Percentiles rank a stretch among this genome's conserved stretches.
Conservation (phyloP, 2,329 filamentous ascomycete genomes). For the Pseudogymnoascus sp. region DNA sequence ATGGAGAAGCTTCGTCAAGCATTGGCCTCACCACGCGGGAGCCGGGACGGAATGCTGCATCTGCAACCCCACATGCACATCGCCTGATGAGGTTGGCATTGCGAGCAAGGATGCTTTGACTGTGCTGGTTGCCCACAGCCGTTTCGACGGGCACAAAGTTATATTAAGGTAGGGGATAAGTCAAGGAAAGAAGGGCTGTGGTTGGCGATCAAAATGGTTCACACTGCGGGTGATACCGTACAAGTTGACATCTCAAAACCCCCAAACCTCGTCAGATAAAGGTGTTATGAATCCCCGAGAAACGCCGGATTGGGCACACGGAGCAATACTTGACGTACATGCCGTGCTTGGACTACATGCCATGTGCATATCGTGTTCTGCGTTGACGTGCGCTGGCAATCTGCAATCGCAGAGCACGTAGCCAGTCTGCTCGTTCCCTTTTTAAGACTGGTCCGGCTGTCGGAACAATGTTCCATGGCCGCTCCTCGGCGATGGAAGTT, state of each 20-base stretch:
- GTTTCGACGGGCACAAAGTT: constrained; percentile 3
- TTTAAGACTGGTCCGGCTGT: background rate
- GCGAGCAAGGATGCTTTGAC: background rate
- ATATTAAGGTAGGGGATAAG: constrained; percentile 5
- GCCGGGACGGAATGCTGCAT: constrained; percentile 7
- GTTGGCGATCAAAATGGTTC: background rate
- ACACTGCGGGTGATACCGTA: background rate
- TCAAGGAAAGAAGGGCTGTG: background rate
- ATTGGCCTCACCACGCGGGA: constrained; percentile 3
- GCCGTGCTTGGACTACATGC: constrained; percentile 1
- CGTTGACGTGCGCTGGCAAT: constrained; percentile 4
- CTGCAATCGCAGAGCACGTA: background rate
- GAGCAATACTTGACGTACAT: background rate
- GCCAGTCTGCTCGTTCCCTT: background rate
- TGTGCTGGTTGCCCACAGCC: background rate
- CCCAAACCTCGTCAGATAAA: background rate
- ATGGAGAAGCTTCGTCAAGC: constrained; percentile 5
- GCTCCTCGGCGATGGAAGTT: background rate
- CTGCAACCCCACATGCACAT: constrained; percentile 8
- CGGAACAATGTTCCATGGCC: background rate
- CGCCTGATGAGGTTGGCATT: background rate
- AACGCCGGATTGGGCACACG: background rate
- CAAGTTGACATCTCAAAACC: constrained; percentile 1
- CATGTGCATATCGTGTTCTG: constrained; percentile 5
- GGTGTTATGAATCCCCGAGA: background rate